Base-by-base conservation (phyloP, 768 basidiomycete species). In the Trametes elegans region DNA sequence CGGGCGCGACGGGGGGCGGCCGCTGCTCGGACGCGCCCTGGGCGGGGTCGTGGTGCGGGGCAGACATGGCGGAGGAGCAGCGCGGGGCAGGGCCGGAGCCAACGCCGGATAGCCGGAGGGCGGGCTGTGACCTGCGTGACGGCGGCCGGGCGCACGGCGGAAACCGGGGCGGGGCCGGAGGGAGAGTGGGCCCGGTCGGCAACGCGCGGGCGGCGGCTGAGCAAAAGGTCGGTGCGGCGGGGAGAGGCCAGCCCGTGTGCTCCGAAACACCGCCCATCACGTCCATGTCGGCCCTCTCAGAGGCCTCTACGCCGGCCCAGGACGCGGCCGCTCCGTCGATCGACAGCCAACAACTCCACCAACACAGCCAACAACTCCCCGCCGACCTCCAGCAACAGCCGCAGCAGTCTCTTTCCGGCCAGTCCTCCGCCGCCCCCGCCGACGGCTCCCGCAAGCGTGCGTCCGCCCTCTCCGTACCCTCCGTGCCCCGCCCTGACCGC, bases 211-310 rank as follows among this genome's bases (percentile, higher is more conserved):
- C 32, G 40, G 34, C 10, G 44, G 39, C n/a, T n/a, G 32, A 18
- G 50, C 39, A 49, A 39, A 42, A 44, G 39, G 46, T n/a, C 29
- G 48, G 51, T 32, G 43, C 47, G 23, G 57, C 60, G 61, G 50
- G 50, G 38, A n/a, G 49, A 21, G 42, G 45, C 24, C 32, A 31
- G 49, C 43, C 49, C 35, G 49, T 38, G 49, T 49, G 60, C 57
- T 62, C 61, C 61, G 61, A 62, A 59, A 43, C 41, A 50, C 61
- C 61, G 65, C 71, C 75, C 76, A 74, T 72, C 71, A 71, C 75
- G 70, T 72, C 74, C 75, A 87, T 87, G 85, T 87, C 87, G 83
- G 85, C 83, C 75, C 82, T 86, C 74, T 78, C 79, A 76, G 79
- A 83, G 74, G 83, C 83, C 68, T 73, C 76, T 68, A 82, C 83